Conservation (phyloP, 2,329 filamentous ascomycete genomes). For the Fusarium sp. region DNA sequence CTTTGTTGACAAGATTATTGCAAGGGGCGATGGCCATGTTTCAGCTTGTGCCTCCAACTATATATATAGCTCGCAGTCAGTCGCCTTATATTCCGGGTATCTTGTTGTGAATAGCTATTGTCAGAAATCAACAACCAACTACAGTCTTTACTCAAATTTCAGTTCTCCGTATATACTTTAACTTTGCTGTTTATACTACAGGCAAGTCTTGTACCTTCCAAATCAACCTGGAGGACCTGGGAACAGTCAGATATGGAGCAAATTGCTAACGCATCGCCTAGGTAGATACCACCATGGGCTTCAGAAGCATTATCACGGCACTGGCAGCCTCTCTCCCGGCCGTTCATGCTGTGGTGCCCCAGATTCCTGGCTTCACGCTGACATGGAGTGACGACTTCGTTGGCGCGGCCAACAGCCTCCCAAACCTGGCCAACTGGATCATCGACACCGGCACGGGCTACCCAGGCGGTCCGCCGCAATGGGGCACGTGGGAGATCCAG, state of each 20-base stretch:
- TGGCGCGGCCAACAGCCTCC: slow-evolving; percentile 44
- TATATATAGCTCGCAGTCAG: too few species aligned
- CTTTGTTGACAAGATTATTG: neutral
- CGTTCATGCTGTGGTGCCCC: slow-evolving; percentile 12
- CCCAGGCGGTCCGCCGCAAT: slow-evolving; percentile 55
- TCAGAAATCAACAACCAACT: too few species aligned
- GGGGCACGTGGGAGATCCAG: slow-evolving; percentile 61
- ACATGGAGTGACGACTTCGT: slow-evolving; percentile 50
- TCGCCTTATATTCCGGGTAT: too few species aligned
- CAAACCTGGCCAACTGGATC: slow-evolving; percentile 54
- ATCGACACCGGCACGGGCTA: slow-evolving; percentile 57
- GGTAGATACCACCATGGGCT: neutral
- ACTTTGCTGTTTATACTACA: too few species aligned
- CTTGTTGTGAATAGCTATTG: too few species aligned
- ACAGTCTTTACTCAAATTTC: too few species aligned
- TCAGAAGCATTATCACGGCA: neutral
- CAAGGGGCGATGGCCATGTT: neutral
- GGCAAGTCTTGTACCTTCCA: too few species aligned
- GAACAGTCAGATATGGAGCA: too few species aligned
- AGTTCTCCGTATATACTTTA: too few species aligned
- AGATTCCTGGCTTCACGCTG: slow-evolving; percentile 31
- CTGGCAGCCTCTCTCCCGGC: neutral
- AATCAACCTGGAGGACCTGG: too few species aligned
- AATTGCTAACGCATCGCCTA: neutral
- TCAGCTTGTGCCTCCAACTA: neutral